These are phyloP conservation scores for Kwoniella botswanensis DNA, from an alignment of 768 basidiomycete genomes.

Conservation along the genomic window DNA sequence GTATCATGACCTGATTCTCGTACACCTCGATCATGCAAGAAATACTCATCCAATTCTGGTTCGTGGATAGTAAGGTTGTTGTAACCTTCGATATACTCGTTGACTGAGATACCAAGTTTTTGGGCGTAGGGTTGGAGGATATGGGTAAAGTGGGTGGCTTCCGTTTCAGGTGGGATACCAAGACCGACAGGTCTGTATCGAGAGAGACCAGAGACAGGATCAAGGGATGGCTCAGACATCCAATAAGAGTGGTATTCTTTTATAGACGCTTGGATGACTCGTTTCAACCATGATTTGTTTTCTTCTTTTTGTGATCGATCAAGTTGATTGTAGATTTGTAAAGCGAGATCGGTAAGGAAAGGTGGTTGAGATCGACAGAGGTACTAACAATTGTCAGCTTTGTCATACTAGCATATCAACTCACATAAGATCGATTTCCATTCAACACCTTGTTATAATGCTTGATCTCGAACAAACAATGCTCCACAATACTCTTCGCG, in stretches of 20 bases:
- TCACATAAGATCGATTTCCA: slow-evolving; percentile 77
- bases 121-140: slow-evolving; percentile 92
- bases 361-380: slow-evolving; percentile 95
- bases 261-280: slow-evolving; percentile 94
- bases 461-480: slow-evolving; percentile 98
- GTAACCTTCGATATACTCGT: slow-evolving; percentile 97
- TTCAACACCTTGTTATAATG: slow-evolving; percentile 91
- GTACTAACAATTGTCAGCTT: slow-evolving; percentile 63
- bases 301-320: slow-evolving; percentile 78
- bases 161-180: slow-evolving; percentile 97
- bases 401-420: slow-evolving; percentile 17
- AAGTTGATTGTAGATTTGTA: slow-evolving; percentile 96
- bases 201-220: slow-evolving; percentile 90
- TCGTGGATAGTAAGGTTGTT: slow-evolving; percentile 81
- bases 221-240: slow-evolving; percentile 92
- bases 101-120: slow-evolving; percentile 88
- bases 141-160: slow-evolving; percentile 97
- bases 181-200: slow-evolving; percentile 91
- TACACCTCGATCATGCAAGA: slow-evolving; percentile 93
- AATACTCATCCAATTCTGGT: slow-evolving; percentile 92
- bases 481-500: slow-evolving; percentile 98
- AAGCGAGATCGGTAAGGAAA: slow-evolving; percentile 97
- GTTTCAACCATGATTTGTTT: slow-evolving; percentile 90
- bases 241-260: slow-evolving; percentile 99
- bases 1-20: slow-evolving; percentile 97